Conservation (phyloP, 768 basidiomycete species). For the Lyophyllum decastes region DNA sequence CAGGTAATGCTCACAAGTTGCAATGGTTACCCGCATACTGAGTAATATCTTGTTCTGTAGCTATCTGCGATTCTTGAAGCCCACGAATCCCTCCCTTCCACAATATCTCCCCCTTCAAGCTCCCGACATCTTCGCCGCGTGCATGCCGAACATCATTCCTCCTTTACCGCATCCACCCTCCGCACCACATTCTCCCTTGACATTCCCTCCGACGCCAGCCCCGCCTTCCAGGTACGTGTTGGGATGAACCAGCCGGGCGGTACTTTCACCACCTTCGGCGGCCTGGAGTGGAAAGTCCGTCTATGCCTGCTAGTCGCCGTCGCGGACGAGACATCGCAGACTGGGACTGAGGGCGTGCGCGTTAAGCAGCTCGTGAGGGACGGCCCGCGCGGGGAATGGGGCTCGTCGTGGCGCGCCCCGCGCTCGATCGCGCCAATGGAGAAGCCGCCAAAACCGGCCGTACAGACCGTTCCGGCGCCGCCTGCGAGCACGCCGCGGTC, state of each 20-base stretch:
- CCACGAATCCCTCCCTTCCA: conserved; percentile 77
- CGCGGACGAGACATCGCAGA: conserved; percentile 45
- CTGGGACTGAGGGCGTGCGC: conserved; percentile 51
- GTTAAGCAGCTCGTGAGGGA: conserved; percentile 57
- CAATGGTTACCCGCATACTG: background rate
- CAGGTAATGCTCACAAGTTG: conserved; percentile 58
- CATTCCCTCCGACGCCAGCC: conserved; percentile 90
- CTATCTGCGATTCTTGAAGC: conserved; percentile 89
- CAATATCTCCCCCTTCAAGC: conserved; percentile 48
- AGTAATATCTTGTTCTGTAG: conserved; percentile 36
- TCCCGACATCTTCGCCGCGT: conserved; percentile 64
- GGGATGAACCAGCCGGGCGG: conserved; percentile 31
- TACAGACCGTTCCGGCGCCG: conserved; percentile 15
- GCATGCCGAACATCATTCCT: conserved; percentile 85
- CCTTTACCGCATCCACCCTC: conserved; percentile 68
- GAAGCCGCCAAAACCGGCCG: conserved; percentile 32
- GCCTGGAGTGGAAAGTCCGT: conserved; percentile 88
- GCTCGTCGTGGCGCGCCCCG: conserved; percentile 63
- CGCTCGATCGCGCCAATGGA: conserved; percentile 61
- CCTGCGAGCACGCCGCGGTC: conserved; percentile 26
- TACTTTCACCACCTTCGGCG: conserved; percentile 47
- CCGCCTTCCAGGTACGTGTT: conserved; percentile 74
- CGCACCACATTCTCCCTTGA: conserved; percentile 88
- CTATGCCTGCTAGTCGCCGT: conserved; percentile 84
- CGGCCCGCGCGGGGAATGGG: conserved; percentile 71